These are phyloP conservation scores for Phytophthora tentaculata DNA, from an alignment of 352 stramenopile genomes.

Conservation along the genomic window DNA sequence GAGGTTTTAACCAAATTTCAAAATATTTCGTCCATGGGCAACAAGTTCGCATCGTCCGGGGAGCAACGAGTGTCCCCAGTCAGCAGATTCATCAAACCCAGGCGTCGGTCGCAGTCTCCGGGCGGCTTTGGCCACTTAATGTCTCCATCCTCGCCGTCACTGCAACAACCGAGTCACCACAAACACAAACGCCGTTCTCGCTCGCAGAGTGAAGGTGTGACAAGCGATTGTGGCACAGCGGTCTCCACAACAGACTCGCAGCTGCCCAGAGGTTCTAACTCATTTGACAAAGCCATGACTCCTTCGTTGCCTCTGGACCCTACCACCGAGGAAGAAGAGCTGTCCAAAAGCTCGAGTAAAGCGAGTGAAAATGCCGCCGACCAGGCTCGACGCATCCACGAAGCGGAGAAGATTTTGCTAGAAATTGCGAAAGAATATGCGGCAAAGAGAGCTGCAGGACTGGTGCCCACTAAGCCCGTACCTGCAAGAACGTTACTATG, in stretches of 20 bases:
- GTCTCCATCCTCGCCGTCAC: constrained; percentile 20
- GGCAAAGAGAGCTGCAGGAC: constrained; percentile 72
- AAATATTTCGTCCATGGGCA: constrained; percentile 33
- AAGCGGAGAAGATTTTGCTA: constrained; percentile 73
- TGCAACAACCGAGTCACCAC: constrained; percentile 5
- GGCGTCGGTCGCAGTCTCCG: constrained; percentile 12
- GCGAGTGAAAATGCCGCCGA: constrained; percentile 19
- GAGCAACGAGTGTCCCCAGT: constrained; percentile 19
- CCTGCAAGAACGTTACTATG: constrained; percentile 80
- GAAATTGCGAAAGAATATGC: constrained; percentile 86
- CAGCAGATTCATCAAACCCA: constrained; percentile 25
- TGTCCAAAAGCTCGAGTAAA: constrained; percentile 19
- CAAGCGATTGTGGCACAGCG: constrained; percentile 41
- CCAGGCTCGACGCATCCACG: constrained; percentile 43
- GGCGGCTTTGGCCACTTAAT: constrained; percentile 15
- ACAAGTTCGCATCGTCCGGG: constrained; percentile 18
- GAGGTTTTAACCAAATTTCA: not conserved
- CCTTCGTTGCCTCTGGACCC: constrained; percentile 19
- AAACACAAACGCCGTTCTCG: constrained; percentile 36
- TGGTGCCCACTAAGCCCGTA: constrained; percentile 76
- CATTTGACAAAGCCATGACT: constrained; percentile 23
- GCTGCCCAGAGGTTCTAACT: constrained; percentile 23
- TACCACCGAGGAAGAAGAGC: constrained; percentile 34
- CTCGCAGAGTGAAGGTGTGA: constrained; percentile 39
- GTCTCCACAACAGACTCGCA: constrained; percentile 36